These are phyloP conservation scores for Solanum dulcamara DNA, from an alignment of 257 asterid species.

Conservation along the genomic window DNA sequence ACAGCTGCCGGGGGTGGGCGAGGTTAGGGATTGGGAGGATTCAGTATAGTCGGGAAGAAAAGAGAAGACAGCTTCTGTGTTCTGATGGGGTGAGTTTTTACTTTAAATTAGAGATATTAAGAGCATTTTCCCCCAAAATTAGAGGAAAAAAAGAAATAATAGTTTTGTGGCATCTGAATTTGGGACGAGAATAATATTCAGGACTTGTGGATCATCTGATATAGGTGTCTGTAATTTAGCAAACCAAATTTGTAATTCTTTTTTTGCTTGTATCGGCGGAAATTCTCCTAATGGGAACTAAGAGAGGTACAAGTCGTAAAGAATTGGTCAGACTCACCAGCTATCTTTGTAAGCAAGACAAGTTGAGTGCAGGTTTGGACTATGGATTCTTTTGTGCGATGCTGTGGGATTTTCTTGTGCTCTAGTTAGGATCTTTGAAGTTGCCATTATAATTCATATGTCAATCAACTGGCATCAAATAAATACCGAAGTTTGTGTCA, in stretches of 20 bases:
- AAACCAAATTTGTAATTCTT: not conserved
- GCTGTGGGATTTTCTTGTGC: not conserved
- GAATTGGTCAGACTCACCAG: not conserved
- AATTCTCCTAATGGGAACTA: not conserved
- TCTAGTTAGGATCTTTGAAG: not conserved
- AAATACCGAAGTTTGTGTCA: not conserved
- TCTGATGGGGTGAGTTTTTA: not conserved
- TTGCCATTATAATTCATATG: not conserved
- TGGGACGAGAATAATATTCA: not conserved
- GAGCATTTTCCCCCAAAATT: not conserved
- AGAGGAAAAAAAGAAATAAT: not conserved
- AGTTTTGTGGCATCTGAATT: not conserved
- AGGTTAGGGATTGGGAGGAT: not conserved
- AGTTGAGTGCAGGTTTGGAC: not conserved
- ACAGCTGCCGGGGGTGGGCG: not conserved
- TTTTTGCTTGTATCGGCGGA: not conserved
- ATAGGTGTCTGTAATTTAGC: not conserved
- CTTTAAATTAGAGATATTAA: not conserved
- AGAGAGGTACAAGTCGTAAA: not conserved
- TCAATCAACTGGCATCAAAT: not conserved
- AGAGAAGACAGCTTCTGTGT: not conserved
- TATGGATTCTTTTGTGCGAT: not conserved
- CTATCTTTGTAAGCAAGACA: not conserved
- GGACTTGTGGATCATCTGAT: not conserved
- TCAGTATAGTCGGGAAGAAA: not conserved